These are phyloP conservation scores for Aspergillus novofumigatus DNA, from an alignment of 2,329 filamentous ascomycete species.

Conservation along the genomic window DNA sequence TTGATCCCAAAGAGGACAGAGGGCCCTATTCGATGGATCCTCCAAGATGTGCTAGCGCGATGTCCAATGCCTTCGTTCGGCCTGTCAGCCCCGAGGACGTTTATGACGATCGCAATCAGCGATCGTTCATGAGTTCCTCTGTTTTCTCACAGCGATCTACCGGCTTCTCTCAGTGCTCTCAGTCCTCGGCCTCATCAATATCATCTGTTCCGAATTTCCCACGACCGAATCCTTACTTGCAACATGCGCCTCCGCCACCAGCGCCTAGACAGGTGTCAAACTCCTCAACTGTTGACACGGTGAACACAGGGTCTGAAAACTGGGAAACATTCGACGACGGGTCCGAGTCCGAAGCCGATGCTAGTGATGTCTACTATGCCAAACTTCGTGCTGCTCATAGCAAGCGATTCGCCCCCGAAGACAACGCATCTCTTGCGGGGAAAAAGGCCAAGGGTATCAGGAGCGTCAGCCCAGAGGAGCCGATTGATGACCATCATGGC, in stretches of 20 bases:
- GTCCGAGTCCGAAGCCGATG: constrained; percentile 70
- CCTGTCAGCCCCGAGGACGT: constrained; percentile 72
- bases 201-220: constrained; percentile 31
- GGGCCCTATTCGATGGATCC: constrained; percentile 33
- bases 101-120: constrained; percentile 64
- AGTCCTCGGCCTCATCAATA: constrained; percentile 39
- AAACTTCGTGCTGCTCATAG: constrained; percentile 66
- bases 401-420: constrained; percentile 55
- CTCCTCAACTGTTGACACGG: constrained; percentile 62
- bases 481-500: constrained; percentile 38
- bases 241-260: constrained; percentile 34
- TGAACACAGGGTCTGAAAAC: constrained; percentile 81
- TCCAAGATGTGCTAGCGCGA: constrained; percentile 50
- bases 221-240: constrained; percentile 33
- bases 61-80: constrained; percentile 50
- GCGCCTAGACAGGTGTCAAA: constrained; percentile 65
- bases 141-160: constrained; percentile 36
- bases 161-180: constrained; percentile 38
- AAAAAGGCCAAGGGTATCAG: constrained; percentile 47
- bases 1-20: constrained; percentile 45
- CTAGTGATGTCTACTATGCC: constrained; percentile 73
- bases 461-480: constrained; percentile 42
- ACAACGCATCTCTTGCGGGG: constrained; percentile 29
- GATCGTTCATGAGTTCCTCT: constrained; percentile 45
- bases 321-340: constrained; percentile 95